Conservation (phyloP, 2,329 filamentous ascomycete genomes). For the Talaromyces sp. region DNA sequence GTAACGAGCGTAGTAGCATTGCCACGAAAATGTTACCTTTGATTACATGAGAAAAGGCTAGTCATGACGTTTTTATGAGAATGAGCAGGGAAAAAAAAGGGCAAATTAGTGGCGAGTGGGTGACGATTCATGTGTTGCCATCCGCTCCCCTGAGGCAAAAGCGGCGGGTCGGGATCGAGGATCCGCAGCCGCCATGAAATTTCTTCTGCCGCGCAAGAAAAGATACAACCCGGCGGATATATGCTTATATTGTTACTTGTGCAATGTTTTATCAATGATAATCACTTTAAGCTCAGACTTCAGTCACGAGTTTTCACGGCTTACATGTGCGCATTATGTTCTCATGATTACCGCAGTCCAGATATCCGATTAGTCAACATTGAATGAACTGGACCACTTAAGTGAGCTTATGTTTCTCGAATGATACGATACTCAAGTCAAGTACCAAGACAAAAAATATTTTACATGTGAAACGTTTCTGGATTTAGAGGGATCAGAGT, state of each 20-base stretch:
- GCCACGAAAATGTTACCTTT: not conserved
- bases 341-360: too few species aligned
- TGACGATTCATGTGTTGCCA: not conserved
- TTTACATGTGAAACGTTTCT: too few species aligned
- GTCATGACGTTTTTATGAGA: not conserved
- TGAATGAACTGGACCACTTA: too few species aligned
- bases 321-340: not conserved
- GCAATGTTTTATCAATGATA: not conserved
- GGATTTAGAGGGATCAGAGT: too few species aligned
- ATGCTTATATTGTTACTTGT: not conserved
- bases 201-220: not conserved
- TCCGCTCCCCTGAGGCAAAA: too few species aligned
- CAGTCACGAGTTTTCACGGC: too few species aligned
- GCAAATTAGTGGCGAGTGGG: not conserved
- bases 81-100: not conserved
- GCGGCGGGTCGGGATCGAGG: not conserved
- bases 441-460: too few species aligned
- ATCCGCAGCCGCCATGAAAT: not conserved
- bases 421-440: too few species aligned
- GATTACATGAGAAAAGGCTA: not conserved
- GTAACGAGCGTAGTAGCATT: not conserved
- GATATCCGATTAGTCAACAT: too few species aligned
- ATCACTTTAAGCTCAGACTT: too few species aligned
- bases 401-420: too few species aligned
- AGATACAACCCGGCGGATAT: not conserved